Percentiles rank a stretch among this genome's conserved stretches.
phyloP scores from a whole-genome alignment of 2,329 filamentous ascomycete genomes.

The Hymenoscyphus linearis region DNA sequence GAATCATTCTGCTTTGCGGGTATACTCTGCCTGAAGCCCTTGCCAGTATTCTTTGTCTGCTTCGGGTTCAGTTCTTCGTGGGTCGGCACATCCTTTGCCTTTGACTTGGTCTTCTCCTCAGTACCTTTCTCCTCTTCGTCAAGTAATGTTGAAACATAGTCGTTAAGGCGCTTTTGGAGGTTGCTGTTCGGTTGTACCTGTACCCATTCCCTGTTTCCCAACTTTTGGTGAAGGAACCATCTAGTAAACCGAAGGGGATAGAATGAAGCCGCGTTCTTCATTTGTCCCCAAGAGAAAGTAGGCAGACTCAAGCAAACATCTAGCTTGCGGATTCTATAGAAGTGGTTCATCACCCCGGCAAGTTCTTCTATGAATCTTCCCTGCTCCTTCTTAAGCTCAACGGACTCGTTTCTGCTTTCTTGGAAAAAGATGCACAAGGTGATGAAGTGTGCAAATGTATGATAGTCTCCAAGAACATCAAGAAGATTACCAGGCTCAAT shows the following conservation, averaged over 20 bases:
- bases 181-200: neutral
- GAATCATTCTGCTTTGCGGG: no score
- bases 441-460: neutral
- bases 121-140: neutral
- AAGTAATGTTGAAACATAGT: neutral
- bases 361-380: neutral
- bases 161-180: neutral
- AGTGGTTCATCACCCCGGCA: neutral
- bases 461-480: neutral
- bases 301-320: neutral
- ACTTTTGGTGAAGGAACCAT: neutral
- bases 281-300: neutral
- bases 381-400: neutral
- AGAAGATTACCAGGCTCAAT: neutral
- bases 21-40: no score
- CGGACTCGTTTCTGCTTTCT: neutral
- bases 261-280: neutral
- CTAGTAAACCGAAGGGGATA: neutral
- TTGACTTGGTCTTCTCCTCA: neutral
- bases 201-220: neutral
- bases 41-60: no score
- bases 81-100: neutral
- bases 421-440: neutral
- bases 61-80: no score
- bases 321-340: neutral